Percentiles rank a stretch among this genome's conserved stretches.
These are phyloP conservation scores for Wickerhamomyces rabaulensis DNA, from an alignment of 805 yeast genomes.

Conservation along the genomic window DNA sequence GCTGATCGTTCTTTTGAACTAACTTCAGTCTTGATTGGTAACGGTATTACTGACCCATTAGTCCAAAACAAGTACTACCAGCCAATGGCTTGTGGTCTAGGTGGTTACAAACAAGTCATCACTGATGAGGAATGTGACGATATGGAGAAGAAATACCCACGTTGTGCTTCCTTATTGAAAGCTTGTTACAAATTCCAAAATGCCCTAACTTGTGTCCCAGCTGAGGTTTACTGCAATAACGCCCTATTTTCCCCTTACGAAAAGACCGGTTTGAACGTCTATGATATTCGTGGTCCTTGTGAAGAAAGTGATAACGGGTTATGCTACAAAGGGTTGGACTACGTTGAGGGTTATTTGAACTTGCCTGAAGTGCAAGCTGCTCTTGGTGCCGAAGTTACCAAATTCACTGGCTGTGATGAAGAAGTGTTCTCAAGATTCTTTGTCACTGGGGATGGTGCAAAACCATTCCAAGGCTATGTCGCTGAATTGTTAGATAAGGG, in stretches of 20 bases:
- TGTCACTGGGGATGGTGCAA: conserved; percentile 78
- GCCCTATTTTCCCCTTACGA: conserved; percentile 63
- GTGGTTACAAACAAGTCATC: conserved; percentile 76
- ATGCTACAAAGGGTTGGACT: conserved; percentile 71
- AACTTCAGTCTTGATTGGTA: conserved; percentile 82
- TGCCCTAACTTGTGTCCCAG: conserved; percentile 79
- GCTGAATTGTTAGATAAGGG: conserved; percentile 62
- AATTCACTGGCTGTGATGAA: conserved; percentile 61
- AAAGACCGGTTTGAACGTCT: conserved; percentile 77
- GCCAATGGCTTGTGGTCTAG: conserved; percentile 93
- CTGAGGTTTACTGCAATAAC: conserved; percentile 72
- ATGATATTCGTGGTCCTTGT: conserved; percentile 79
- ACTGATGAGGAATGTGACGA: conserved; percentile 61
- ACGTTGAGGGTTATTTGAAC: conserved; percentile 73
- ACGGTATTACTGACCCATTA: conserved; percentile 85
- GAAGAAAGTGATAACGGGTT: conserved; percentile 56
- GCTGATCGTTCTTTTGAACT: conserved; percentile 56
- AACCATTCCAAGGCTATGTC: conserved; percentile 76
- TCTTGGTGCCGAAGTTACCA: conserved; percentile 79
- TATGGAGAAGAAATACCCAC: conserved; percentile 57
- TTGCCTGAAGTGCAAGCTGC: conserved; percentile 63
- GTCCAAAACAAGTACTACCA: conserved; percentile 74
- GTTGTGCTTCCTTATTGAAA: conserved; percentile 58
- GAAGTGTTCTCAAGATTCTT: conserved; percentile 65
- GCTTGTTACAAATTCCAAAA: conserved; percentile 60